Evolutionary conservation across 1,284 basidiomycete genomes (phyloP).

Genomic region (Serendipita sp.): DNA sequence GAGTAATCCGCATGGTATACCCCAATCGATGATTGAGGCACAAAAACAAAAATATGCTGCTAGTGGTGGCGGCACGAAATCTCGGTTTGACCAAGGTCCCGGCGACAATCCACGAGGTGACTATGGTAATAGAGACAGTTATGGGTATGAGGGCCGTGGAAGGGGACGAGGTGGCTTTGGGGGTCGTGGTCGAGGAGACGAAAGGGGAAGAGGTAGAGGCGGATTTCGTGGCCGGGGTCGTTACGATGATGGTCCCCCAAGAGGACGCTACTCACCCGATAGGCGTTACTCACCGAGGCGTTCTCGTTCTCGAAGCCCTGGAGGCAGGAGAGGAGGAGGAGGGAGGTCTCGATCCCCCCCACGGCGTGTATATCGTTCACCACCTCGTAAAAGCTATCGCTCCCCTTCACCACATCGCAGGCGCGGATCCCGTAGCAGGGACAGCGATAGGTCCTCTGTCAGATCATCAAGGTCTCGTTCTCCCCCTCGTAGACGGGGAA

Average conservation of each 20-base stretch:
- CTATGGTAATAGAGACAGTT: conserved; percentile 28
- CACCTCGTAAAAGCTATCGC: conserved; percentile 26
- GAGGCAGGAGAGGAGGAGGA: conserved; percentile 14
- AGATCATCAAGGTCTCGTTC: conserved; percentile 16
- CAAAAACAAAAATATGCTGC: conserved; percentile 88
- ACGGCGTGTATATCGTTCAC: conserved; percentile 24
- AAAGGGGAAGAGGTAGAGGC: conserved; percentile 25
- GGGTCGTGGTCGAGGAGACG: conserved; percentile 30
- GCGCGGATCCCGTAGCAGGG: conserved; percentile 11
- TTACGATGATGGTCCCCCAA: conserved; percentile 23
- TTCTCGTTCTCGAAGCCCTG: conserved; percentile 22
- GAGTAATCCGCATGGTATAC: conserved; percentile 76
- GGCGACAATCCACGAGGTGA: conserved; percentile 8
- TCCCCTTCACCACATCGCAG: conserved; percentile 28
- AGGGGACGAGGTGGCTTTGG: conserved; percentile 32
- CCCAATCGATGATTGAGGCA: conserved; percentile 84
- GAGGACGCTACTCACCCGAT: conserved; percentile 21
- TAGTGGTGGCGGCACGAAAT: conserved; percentile 29
- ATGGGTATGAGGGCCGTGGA: conserved; percentile 31
- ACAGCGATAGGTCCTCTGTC: neutral
- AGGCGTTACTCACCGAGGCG: conserved; percentile 16
- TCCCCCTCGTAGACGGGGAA: neutral
- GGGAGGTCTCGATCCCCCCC: conserved; percentile 21
- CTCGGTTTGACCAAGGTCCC: conserved; percentile 24
- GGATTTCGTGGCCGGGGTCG: conserved; percentile 18